Evolutionary conservation across 306 rosid genomes (phyloP).

Genomic region (apple (Malus domestica)): DNA sequence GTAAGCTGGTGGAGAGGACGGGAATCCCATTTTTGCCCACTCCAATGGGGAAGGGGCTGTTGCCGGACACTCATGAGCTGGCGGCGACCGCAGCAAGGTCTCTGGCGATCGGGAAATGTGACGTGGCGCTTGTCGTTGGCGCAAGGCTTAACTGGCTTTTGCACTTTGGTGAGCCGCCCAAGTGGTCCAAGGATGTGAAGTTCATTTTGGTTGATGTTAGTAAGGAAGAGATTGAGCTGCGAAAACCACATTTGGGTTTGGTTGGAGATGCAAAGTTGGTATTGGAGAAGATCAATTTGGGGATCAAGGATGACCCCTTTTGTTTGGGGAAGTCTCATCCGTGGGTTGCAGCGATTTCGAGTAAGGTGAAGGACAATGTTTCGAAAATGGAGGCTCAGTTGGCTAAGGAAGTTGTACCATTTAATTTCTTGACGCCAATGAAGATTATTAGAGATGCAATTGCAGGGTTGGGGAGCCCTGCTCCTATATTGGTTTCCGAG

Average conservation of each 20-base stretch:
- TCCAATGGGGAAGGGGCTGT: slow-evolving; percentile 88
- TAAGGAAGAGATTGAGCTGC: slow-evolving; percentile 62
- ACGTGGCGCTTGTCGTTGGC: slow-evolving; percentile 82
- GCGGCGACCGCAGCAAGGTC: slow-evolving; percentile 93
- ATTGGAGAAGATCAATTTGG: slow-evolving; percentile 53
- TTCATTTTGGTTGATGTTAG: slow-evolving; percentile 74
- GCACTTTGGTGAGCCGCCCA: slow-evolving; percentile 91
- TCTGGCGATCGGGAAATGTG: slow-evolving; percentile 80
- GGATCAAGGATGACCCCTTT: slow-evolving; percentile 86
- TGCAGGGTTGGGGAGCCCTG: slow-evolving; percentile 36
- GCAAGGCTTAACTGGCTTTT: slow-evolving; percentile 86
- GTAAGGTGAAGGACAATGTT: slow-evolving; percentile 62
- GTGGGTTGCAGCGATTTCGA: slow-evolving; percentile 64
- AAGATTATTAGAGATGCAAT: slow-evolving; percentile 49
- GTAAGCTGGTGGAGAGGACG: slow-evolving; percentile 59
- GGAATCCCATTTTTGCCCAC: slow-evolving; percentile 93
- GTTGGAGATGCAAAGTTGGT: slow-evolving; percentile 77
- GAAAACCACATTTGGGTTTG: slow-evolving; percentile 74
- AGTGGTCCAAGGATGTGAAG: slow-evolving; percentile 82
- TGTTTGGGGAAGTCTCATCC: slow-evolving; percentile 72
- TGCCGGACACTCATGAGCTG: slow-evolving; percentile 70
- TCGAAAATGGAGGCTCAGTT: slow-evolving; percentile 74
- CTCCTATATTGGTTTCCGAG: slow-evolving; percentile 54
- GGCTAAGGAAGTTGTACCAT: slow-evolving; percentile 71
- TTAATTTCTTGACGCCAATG: slow-evolving; percentile 64